Evolutionary conservation across 2,329 filamentous ascomycete genomes (phyloP), one percentile per base, ranked within the genome.

Genomic region (Alternaria arbusti): DNA sequence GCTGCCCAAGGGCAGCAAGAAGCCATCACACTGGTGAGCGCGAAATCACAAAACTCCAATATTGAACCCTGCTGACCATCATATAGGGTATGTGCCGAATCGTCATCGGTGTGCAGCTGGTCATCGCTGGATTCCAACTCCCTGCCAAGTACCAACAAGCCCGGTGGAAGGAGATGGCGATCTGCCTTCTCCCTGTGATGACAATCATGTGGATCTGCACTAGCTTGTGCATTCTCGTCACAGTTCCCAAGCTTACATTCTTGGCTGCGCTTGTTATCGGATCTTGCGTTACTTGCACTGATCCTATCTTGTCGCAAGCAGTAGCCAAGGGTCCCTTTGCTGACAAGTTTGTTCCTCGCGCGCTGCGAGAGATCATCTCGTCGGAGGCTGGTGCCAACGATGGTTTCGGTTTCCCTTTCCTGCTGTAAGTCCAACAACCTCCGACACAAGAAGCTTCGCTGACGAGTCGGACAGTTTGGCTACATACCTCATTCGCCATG

Each of bases 291-390:
- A 88, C 87, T 4, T 88, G 84, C 59, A 90, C 87, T 0, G 88
- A 89, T 63, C 87, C 87, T 0, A 82, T 89, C n/a, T 79, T 90
- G 6, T 88, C 87, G 0, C 87, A 89, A 68, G 86, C 87, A 25
- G 83, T 89, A 15, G 88, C 87, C 17, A 89, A 89, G 72, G 87
- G 87, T 0, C 85, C 86, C 0, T 89, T 90, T 67, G 83, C 88
- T 0, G 87, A 90, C 69, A 88, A 88, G 63, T 89, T 85, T 61
- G 87, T 90, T 3, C 81, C 84, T 10, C 83, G 87, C 2, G 81
- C 84, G 4, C 79, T 90, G 5, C 83, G 87, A 26, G 86, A 89
- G 66, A 86, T 89, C 60, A 89, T 90, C 20, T 89, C 87, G 0
- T 83, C 87, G 1, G 88, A 90, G 65, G 87, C 86, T 4, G 88